These are phyloP conservation scores for Hypoxylon sp. DNA, from an alignment of 2,329 filamentous ascomycete genomes.

Conservation along the genomic window DNA sequence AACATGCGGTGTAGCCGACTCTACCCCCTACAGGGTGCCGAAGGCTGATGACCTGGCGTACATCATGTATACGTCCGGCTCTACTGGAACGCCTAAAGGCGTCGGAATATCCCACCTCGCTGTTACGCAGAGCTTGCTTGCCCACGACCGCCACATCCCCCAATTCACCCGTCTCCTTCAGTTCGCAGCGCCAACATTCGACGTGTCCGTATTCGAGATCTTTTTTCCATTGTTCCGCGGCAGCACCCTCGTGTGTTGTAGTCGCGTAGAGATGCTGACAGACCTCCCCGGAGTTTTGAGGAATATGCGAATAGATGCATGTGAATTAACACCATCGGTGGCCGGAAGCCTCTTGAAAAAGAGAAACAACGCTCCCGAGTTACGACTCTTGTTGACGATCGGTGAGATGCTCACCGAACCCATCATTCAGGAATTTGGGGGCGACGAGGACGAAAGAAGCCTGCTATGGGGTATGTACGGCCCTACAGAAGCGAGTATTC, in stretches of 20 bases:
- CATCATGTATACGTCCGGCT: slow-evolving; percentile 94
- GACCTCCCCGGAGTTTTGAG: slow-evolving; percentile 79
- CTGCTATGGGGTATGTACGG: slow-evolving; percentile 95
- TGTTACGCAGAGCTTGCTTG: slow-evolving; percentile 84
- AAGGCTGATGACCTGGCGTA: slow-evolving; percentile 74
- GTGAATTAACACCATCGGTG: slow-evolving; percentile 91
- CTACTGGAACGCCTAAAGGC: slow-evolving; percentile 90
- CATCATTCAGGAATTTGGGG: slow-evolving; percentile 85
- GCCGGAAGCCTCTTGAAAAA: slow-evolving; percentile 80
- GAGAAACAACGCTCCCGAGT: slow-evolving; percentile 74
- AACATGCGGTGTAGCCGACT: background rate
- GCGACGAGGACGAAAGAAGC: slow-evolving; percentile 64
- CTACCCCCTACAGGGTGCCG: slow-evolving; percentile 32
- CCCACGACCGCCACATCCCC: slow-evolving; percentile 85
- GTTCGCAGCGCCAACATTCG: slow-evolving; percentile 92
- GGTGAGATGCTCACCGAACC: slow-evolving; percentile 90
- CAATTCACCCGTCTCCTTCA: slow-evolving; percentile 85
- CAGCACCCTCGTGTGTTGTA: slow-evolving; percentile 79
- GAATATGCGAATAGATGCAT: slow-evolving; percentile 80
- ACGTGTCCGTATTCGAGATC: slow-evolving; percentile 95
- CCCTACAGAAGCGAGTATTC: slow-evolving; percentile 91
- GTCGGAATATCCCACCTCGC: slow-evolving; percentile 86
- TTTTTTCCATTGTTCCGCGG: slow-evolving; percentile 88
- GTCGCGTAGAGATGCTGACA: slow-evolving; percentile 78
- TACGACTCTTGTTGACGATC: slow-evolving; percentile 85